Base-by-base conservation (phyloP, 2,329 filamentous ascomycete species). In the Trichoderma brevicompactum region DNA sequence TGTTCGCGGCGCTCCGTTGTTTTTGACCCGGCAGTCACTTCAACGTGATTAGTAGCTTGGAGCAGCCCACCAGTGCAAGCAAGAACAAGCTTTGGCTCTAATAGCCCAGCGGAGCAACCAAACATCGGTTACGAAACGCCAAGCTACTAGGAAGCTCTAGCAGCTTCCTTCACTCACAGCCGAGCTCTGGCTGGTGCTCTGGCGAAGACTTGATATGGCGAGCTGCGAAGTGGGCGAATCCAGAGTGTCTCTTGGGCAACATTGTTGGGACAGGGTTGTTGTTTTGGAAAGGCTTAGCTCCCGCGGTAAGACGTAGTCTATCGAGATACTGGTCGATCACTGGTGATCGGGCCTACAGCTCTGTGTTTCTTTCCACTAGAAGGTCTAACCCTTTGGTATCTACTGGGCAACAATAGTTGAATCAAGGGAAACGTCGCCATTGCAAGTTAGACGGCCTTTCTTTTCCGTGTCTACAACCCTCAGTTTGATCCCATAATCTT, bases 241-340 rank as follows among this genome's bases (percentile, higher is more conserved):
- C n/a, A 43, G 19, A 28, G 7, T 40, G 23, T 40, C 52, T 28
- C 19, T 5, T 15, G 19, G 36, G 17, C 36, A 10, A 9, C 12
- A 50, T 61, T 19, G 36, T 36, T 32, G 23, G 34, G 36, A 17
- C 56, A 60, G 34, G 56, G 19, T n/a, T 52, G 38, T 17, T 23
- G 58, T 15, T 52, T 52, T 44, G 17, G 48, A 62, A 36, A 44
- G 58, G 36, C n/a, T 52, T 52, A 62, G 56, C 44, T 46, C 46
- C 36, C 23, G 23, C 23, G 23, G 23, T 28, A 28, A 28, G 23
- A 28, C 19, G 36, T 41, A 61, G 38, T 17, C 23, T 44, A 62
- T 44, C 48, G 23, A 52, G 58, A 62, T 62, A 38, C 58, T 62
- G 58, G 48, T 15, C 58, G 58, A 62, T 62, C 55, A 19, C 41